Base-by-base conservation (phyloP, 148 eudicot genomes). In the Rhododendron griersonianum region DNA sequence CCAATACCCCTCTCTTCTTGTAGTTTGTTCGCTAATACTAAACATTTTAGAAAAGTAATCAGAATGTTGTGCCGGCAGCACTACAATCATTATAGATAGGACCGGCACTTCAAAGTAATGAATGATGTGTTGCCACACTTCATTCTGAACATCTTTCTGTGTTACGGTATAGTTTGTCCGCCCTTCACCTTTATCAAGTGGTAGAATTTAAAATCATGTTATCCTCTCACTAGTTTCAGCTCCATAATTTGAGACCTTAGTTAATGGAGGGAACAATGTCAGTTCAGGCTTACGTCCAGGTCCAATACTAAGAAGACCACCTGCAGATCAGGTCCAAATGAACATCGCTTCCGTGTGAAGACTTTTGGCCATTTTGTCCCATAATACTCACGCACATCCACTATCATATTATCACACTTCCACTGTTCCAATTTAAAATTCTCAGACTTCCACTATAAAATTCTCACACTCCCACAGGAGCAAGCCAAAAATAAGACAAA, bases 1-100 rank as follows among this genome's bases (percentile, higher is more conserved):
- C 98, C 98, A 7, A 39, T 14, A 18, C 47, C 79, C 47, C 48
- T 39, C 21, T 39, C n/a, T 76, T 18, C 80, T 84, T 51, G 69
- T 44, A 25, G 61, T 51, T 87, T 37, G 5, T n/a, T 67, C 35
- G 14, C 74, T 25, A 25, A 2, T 25, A 10, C 3, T 25, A 10
- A n/a, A 65, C 73, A 18, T 18, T 18, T 5, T 4, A 59, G 9
- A 59, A 19, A 59, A 59, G 65, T 18, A 8, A 59, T 59, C 21
- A 59, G 9, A 18, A 59, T 18, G 65, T 18, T 59, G 65, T 19
- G n/a, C 65, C 19, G 65, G 65, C 19, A 18, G 65, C n/a, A 59
- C 65, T 18, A 59, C 10, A 59, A 4, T 59, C 25, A 18, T 59
- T 59, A 59, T 59, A 16, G 65, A 59, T 59, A 59, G n/a, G 65